A percentile compares a stretch with the other conserved stretches of the same genome.
Evolutionary conservation across 495 filamentous ascomycete species (phyloP).

Genomic region (Hypoxylon intermedium): DNA sequence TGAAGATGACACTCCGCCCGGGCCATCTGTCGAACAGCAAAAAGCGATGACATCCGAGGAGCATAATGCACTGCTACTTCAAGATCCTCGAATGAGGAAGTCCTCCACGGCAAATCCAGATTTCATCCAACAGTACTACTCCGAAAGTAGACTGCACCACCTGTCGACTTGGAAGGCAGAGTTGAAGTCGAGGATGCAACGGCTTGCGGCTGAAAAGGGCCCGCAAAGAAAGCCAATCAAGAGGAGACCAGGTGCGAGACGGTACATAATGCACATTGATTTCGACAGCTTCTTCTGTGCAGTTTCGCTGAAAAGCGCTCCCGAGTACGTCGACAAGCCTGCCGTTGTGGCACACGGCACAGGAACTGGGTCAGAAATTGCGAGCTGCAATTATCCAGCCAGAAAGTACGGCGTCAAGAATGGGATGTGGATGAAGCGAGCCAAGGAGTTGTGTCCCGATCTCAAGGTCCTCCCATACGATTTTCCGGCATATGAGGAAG

Average conservation of each 20-base stretch:
- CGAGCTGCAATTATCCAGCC: conserved; percentile 94
- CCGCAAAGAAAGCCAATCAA: conserved; percentile 46
- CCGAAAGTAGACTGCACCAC: conserved; percentile 91
- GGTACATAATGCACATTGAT: conserved; percentile 94
- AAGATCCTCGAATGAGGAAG: conserved; percentile 81
- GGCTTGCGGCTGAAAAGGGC: conserved; percentile 68
- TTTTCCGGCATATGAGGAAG: conserved; percentile 91
- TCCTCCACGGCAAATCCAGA: conserved; percentile 88
- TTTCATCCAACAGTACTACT: conserved; percentile 92
- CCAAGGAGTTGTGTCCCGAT: conserved; percentile 80
- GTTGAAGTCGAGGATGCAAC: conserved; percentile 84
- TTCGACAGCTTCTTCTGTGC: conserved; percentile 98
- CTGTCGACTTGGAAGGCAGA: conserved; percentile 95
- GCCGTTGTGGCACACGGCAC: conserved; percentile 87
- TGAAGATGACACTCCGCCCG: conserved; percentile 30
- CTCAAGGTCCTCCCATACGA: conserved; percentile 90
- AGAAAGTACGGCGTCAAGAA: conserved; percentile 87
- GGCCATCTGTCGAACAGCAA: conserved; percentile 35
- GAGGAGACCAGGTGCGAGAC: conserved; percentile 64
- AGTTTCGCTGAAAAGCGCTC: conserved; percentile 78
- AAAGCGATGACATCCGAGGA: conserved; percentile 80
- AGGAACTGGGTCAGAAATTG: conserved; percentile 89
- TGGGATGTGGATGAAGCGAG: conserved; percentile 98
- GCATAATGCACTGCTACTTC: conserved; percentile 82
- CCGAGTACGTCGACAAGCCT: conserved; percentile 80